A percentile compares a stretch with the other conserved stretches of the same genome.
Evolutionary conservation across 257 asterid genomes (phyloP).

Genomic region (Solanum piurae): DNA sequence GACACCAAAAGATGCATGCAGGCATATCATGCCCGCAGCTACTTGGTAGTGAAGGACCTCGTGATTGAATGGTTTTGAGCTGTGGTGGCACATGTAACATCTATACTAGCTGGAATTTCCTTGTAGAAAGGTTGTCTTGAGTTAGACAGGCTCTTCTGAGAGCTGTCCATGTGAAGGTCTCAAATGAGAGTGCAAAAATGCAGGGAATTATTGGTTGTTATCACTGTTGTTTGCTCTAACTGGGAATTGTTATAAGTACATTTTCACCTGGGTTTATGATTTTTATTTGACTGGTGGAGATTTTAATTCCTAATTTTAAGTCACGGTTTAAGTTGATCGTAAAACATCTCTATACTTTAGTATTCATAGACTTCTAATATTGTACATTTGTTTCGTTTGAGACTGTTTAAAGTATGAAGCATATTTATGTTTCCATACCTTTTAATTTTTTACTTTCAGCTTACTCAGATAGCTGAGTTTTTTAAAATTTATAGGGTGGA

Average conservation of each 20-base stretch:
- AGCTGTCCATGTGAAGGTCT: neutral
- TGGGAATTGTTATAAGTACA: neutral
- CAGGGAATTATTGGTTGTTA: neutral
- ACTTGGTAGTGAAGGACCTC: neutral
- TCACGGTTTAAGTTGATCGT: neutral
- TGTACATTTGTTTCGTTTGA: neutral
- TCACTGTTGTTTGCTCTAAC: neutral
- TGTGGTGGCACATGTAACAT: neutral
- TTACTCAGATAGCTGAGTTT: neutral
- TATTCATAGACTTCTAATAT: neutral
- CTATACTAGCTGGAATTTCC: neutral
- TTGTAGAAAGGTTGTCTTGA: neutral
- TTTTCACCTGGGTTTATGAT: neutral
- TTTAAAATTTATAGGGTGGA: conserved; percentile 54
- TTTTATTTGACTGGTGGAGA: neutral
- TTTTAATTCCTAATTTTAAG: neutral
- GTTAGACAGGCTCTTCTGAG: neutral
- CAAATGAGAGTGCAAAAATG: neutral
- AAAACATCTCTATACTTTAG: neutral
- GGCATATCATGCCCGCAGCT: neutral
- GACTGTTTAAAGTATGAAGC: neutral
- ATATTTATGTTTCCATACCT: neutral
- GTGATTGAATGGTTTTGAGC: neutral
- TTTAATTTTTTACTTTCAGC: neutral
- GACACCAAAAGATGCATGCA: neutral